Conservation (phyloP, 2,329 filamentous ascomycete genomes). For the Alternaria ventricosa region DNA sequence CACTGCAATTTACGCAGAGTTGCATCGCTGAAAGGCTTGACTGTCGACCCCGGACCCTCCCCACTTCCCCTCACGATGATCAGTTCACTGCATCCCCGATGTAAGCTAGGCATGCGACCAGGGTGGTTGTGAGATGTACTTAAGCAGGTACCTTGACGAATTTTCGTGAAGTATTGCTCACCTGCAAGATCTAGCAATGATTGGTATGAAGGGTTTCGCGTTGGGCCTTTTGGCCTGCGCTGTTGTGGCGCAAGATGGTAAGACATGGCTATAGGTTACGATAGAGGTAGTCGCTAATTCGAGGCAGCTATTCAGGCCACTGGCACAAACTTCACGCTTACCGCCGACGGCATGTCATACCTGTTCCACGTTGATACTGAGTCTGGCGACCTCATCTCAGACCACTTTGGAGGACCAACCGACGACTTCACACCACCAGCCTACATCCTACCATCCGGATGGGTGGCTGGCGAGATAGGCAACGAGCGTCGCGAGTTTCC, state of each 20-base stretch:
- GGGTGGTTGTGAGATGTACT: slow-evolving; percentile 14
- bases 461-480: slow-evolving; percentile 57
- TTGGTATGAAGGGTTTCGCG: slow-evolving; percentile 11
- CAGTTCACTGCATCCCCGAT: not conserved
- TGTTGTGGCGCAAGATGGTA: slow-evolving; percentile 26
- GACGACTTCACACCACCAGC: slow-evolving; percentile 60
- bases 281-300: slow-evolving; percentile 3
- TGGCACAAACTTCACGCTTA: slow-evolving; percentile 63
- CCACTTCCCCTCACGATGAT: slow-evolving; percentile 25
- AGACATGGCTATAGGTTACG: not conserved
- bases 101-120: slow-evolving; percentile 7
- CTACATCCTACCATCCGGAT: slow-evolving; percentile 55
- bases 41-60: slow-evolving; percentile 17
- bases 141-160: slow-evolving; percentile 6
- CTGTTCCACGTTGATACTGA: slow-evolving; percentile 66
- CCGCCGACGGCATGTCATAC: slow-evolving; percentile 65
- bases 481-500: slow-evolving; percentile 68
- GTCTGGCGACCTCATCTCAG: slow-evolving; percentile 64
- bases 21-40: slow-evolving; percentile 1
- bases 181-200: slow-evolving; percentile 4
- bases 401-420: slow-evolving; percentile 66
- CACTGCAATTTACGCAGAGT: slow-evolving; percentile 11
- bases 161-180: not conserved
- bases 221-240: slow-evolving; percentile 21
- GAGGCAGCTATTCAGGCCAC: slow-evolving; percentile 60